Evolutionary conservation across 768 basidiomycete species (phyloP).

Genomic region (Lanmaoa rubissima): DNA sequence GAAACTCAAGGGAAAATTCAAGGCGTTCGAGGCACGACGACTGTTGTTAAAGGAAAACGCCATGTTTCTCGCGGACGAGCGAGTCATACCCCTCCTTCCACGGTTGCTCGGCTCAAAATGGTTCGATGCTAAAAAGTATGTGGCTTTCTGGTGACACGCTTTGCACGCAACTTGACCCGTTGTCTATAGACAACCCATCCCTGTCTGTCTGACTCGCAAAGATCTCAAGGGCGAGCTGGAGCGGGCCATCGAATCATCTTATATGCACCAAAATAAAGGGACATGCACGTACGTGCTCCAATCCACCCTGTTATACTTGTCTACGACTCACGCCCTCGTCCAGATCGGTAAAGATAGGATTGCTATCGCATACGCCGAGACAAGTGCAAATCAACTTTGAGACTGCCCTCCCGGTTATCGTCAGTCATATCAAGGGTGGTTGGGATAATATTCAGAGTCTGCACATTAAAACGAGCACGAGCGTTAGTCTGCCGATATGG

Average conservation of each 20-base stretch:
- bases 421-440: constrained; percentile 65
- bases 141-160: neutral
- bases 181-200: constrained; percentile 80
- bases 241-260: constrained; percentile 89
- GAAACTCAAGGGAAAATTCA: constrained; percentile 94
- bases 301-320: neutral
- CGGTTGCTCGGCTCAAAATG: constrained; percentile 84
- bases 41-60: constrained; percentile 85
- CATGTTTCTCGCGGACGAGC: constrained; percentile 90
- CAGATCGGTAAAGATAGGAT: constrained; percentile 84
- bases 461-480: constrained; percentile 86
- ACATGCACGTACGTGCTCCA: constrained; percentile 76
- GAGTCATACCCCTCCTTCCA: constrained; percentile 84
- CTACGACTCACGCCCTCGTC: neutral
- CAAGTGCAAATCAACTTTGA: constrained; percentile 80
- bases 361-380: constrained; percentile 64
- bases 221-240: constrained; percentile 92
- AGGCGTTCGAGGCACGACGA: constrained; percentile 78
- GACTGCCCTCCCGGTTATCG: constrained; percentile 72
- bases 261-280: constrained; percentile 93
- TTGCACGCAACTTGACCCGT: neutral
- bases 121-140: constrained; percentile 95
- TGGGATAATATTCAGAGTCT: constrained; percentile 93
- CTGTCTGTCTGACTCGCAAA: constrained; percentile 84
- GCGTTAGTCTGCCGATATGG: constrained; percentile 90